Conservation (phyloP, 352 stramenopile genomes). For the Blastocystis sp. region DNA sequence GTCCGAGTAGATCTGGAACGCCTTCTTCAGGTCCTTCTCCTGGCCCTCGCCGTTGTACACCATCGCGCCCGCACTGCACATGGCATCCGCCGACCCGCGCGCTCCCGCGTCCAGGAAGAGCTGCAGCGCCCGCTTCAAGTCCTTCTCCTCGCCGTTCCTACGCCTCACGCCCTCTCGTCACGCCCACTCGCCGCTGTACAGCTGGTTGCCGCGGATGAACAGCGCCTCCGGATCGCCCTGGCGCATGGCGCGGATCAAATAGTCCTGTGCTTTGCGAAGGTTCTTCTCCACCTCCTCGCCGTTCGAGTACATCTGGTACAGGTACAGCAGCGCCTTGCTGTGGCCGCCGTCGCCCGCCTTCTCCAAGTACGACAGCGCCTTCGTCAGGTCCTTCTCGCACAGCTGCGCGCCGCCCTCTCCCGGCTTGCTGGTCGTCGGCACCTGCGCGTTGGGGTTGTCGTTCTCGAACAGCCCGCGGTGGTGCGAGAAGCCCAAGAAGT, state of each 20-base stretch:
- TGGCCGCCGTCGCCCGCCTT: constrained; percentile 78
- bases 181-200: constrained; percentile 77
- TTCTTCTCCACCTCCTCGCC: constrained; percentile 78
- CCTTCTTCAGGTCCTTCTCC: constrained; percentile 67
- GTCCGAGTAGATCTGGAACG: constrained; percentile 51
- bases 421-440: constrained; percentile 34
- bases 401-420: constrained; percentile 76
- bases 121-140: constrained; percentile 80
- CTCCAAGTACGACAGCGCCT: constrained; percentile 79
- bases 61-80: constrained; percentile 60
- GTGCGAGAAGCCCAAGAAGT: constrained; percentile 81
- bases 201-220: constrained; percentile 76
- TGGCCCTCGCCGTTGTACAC: constrained; percentile 60
- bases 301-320: constrained; percentile 82
- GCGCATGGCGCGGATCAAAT: constrained; percentile 69
- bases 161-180: constrained; percentile 80
- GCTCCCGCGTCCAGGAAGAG: constrained; percentile 83
- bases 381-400: constrained; percentile 76
- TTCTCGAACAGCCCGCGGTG: constrained; percentile 72
- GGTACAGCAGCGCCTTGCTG: constrained; percentile 78
- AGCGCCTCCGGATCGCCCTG: constrained; percentile 48
- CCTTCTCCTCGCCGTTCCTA: constrained; percentile 76
- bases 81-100: constrained; percentile 67
- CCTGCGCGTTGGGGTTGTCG: constrained; percentile 39
- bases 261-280: constrained; percentile 79